Base-by-base conservation (phyloP, 495 filamentous ascomycete genomes). In the Xylaria cubensis region DNA sequence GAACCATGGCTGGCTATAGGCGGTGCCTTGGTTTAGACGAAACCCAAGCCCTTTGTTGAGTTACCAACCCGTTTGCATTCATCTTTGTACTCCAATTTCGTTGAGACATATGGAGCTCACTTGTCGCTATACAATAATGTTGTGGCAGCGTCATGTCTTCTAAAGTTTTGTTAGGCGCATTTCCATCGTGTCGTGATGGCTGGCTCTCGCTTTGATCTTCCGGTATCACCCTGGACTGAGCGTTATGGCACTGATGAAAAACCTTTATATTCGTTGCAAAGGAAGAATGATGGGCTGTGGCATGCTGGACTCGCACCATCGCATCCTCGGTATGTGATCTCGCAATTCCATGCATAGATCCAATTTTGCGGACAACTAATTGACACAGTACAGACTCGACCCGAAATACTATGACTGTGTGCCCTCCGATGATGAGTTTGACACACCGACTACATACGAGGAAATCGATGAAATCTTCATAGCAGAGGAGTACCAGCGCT, bases 191-290 rank as follows among this genome's bases (percentile, higher is more conserved):
- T 9, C 21, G 21, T 55, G 10, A 55, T 55, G 51, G 21, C 51
- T 12, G 51, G 21, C 51, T 26, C 21, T 5, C 10, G 3, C 26
- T 55, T 55, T 29, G 21, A 12, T 55, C 8, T 1, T 13, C 51
- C 51, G 51, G 51, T 24, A 55, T 55, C 51, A 55, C 51, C 51
- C 10, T 55, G 51, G 51, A 55, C 51, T 1, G 51, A 55, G 13
- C 51, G 51, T 55, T 55, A 13, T 29, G 51, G 51, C 51, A 55
- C 13, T 12, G 51, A 26, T 4, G 51, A 1, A 10, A 10, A 55
- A 26, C 10, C 9, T 5, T 5, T 6, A 55, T 55, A 12, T 26
- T 5, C 51, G 13, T 29, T 55, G 10, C 24, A n/a, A 24, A 55
- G 13, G 51, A 13, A 26, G 24, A 12, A 26, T 19, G 19, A 51